Conservation (phyloP, 768 basidiomycete genomes). For the Peribolospora kevripleyi region DNA sequence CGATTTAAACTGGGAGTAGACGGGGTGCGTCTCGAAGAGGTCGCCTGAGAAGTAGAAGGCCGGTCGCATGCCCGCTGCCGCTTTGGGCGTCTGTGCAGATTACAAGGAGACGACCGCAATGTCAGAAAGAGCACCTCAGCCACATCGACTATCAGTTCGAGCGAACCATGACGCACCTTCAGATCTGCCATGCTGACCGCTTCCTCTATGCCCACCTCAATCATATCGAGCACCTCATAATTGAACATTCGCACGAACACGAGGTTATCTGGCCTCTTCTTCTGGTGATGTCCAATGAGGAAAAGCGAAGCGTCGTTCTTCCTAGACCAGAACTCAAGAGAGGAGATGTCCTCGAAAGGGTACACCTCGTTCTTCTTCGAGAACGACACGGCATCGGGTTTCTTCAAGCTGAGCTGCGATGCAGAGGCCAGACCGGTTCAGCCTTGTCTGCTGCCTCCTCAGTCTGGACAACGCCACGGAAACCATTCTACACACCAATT, state of each 20-base stretch:
- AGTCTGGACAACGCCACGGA: neutral
- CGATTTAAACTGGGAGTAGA: conserved; percentile 75
- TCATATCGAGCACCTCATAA: conserved; percentile 68
- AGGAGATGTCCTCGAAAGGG: conserved; percentile 64
- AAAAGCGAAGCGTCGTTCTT: conserved; percentile 93
- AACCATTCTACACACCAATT: conserved; percentile 36
- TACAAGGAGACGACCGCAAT: neutral
- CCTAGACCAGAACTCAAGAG: conserved; percentile 70
- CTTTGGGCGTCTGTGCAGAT: conserved; percentile 49
- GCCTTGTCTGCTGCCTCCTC: neutral
- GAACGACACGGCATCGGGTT: conserved; percentile 71
- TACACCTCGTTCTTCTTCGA: conserved; percentile 75
- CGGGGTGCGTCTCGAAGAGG: conserved; percentile 80
- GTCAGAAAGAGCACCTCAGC: neutral
- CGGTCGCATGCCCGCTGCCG: conserved; percentile 68
- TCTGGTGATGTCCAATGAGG: conserved; percentile 67
- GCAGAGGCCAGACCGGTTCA: neutral
- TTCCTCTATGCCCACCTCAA: conserved; percentile 68
- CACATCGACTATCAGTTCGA: neutral
- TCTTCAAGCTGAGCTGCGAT: conserved; percentile 69
- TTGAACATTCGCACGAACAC: conserved; percentile 72
- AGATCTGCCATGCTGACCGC: conserved; percentile 57
- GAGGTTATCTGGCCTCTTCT: conserved; percentile 75
- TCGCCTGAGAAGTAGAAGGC: conserved; percentile 89
- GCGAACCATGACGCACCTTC: conserved; percentile 34